Conservation (phyloP, 495 filamentous ascomycete species). For the Trichodelitschia bisporula region DNA sequence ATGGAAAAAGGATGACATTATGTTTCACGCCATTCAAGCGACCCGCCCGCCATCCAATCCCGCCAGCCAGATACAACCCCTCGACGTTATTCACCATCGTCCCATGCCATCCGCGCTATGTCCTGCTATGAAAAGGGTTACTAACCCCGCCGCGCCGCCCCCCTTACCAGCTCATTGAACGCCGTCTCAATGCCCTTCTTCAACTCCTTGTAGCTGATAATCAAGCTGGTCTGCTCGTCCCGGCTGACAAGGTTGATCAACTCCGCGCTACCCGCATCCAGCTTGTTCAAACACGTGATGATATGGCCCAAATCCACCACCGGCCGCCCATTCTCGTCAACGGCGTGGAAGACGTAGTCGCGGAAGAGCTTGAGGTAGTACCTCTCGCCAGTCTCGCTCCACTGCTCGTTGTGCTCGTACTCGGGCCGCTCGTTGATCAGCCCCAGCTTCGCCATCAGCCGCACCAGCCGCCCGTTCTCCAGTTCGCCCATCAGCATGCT, state of each 20-base stretch:
- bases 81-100: no score
- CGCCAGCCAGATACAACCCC: no score
- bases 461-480: constrained; percentile 71
- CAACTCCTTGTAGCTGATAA: constrained; percentile 71
- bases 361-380: constrained; percentile 83
- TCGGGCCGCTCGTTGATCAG: constrained; percentile 77
- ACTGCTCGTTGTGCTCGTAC: constrained; percentile 43
- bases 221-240: constrained; percentile 65
- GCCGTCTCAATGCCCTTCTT: constrained; percentile 52
- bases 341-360: constrained; percentile 91
- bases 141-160: no score
- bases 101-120: no score
- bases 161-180: constrained; percentile 56
- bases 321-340: constrained; percentile 58
- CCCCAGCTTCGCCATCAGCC: constrained; percentile 61
- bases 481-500: constrained; percentile 52
- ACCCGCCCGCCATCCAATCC: no score
- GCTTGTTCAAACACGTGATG: constrained; percentile 58
- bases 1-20: no score
- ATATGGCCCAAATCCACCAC: constrained; percentile 70
- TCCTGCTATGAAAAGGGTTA: no score
- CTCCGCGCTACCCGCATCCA: constrained; percentile 79
- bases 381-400: constrained; percentile 78
- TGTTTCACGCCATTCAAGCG: no score
- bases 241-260: constrained; percentile 62